Percentiles rank a stretch among this genome's conserved stretches.
Evolutionary conservation across 371 early-diverging fungal genomes (phyloP).

Genomic region (Syncephalastrum contaminatum): DNA sequence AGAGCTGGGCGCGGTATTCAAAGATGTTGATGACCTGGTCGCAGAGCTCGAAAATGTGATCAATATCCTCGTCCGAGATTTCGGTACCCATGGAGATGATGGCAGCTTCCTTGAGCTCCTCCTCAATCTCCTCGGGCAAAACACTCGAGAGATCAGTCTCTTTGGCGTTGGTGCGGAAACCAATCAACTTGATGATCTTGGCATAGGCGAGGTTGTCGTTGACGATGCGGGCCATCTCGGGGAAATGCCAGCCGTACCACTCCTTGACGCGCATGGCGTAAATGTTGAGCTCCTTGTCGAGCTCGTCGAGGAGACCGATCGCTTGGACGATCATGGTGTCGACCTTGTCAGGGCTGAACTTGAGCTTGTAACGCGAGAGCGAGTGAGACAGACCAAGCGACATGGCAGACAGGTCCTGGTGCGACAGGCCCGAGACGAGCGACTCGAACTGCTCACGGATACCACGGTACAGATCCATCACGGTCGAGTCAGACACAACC

Average conservation of each 20-base stretch:
- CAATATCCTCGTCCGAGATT: conserved; percentile 86
- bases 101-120: conserved; percentile 78
- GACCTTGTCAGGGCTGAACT: conserved; percentile 90
- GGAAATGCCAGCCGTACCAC: conserved; percentile 95
- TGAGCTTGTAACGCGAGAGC: conserved; percentile 88
- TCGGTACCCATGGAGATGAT: conserved; percentile 96
- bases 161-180: conserved; percentile 82
- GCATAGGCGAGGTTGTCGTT: conserved; percentile 79
- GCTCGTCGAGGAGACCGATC: conserved; percentile 88
- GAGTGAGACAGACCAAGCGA: conserved; percentile 78
- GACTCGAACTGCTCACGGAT: conserved; percentile 84
- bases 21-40: conserved; percentile 85
- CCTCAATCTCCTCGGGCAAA: conserved; percentile 91
- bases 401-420: conserved; percentile 85
- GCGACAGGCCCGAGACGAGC: conserved; percentile 66
- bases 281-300: conserved; percentile 96
- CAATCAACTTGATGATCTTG: conserved; percentile 66
- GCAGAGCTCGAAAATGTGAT: conserved; percentile 79
- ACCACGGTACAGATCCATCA: conserved; percentile 91
- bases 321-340: conserved; percentile 98
- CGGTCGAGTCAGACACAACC: conserved; percentile 83
- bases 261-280: conserved; percentile 97
- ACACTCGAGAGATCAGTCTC: conserved; percentile 74
- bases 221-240: conserved; percentile 82
- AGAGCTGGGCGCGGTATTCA: conserved; percentile 85